Evolutionary conservation across 225 moss, liverwort and hornwort genomes (phyloP), one percentile per base, ranked within the genome.

Genomic region (Pseudisothecium myosuroides): DNA sequence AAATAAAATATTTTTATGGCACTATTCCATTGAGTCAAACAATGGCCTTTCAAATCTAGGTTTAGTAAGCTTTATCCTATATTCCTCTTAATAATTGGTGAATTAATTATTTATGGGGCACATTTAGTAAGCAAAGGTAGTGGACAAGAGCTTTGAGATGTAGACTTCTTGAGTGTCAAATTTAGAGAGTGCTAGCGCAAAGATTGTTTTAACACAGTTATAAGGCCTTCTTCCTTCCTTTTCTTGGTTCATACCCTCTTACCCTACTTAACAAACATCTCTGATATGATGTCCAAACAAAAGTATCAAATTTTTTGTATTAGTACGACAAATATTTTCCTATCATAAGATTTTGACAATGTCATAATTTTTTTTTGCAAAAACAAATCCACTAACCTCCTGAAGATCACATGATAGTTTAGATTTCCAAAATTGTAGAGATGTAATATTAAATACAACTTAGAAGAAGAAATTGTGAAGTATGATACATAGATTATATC

Each of bases 131-230:
- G 2, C 15, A 71, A 69, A 0, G 8, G 0, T 41, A 9, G 27
- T 1, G 2, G 3, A 71, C 15, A 71, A 71, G 2, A 41, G 26
- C 5, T 26, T 71, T 41, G 72, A 72, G 27, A 9, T 41, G 16
- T 43, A 9, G 9, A 27, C 1, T 27, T 72, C 43, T 41, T 26
- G 26, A 1, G 3, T 0, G 0, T 43, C 27, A 72, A 72, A 43
- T 27, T 20, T 43, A 4, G 4, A 0, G 0, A 71, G 9, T 27
- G 3, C 2, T 1, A 1, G 26, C 9, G 9, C 1, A 0, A 4
- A 41, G n/a, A n/a, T n/a, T 26, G 41, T 9, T 69, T 14, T 41
- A 41, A 41, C 5, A 69, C 3, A 2, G 5, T 41, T 43, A 3
- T 9, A 0, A 43, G 0, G 9, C 27, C 43, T 15, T 2, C 0